Percentiles rank a stretch among this genome's conserved stretches.
phyloP scores from a whole-genome alignment of 345 rosid genomes.

The Hevea brasiliensis region DNA sequence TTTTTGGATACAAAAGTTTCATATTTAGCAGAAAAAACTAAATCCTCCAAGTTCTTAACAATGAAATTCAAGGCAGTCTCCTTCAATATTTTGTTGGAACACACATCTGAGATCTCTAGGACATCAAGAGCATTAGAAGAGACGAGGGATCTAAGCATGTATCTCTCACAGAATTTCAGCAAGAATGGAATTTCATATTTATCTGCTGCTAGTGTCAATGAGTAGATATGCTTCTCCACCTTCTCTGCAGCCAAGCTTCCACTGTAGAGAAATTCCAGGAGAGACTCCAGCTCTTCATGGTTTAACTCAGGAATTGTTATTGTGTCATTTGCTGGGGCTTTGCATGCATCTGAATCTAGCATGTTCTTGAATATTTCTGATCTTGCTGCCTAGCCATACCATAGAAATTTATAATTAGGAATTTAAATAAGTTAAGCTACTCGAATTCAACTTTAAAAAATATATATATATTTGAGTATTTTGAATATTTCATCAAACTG shows the following conservation, averaged over 20 bases:
- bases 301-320: constrained; percentile 59
- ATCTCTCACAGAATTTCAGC: constrained; percentile 56
- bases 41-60: constrained; percentile 57
- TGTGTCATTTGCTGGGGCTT: constrained; percentile 52
- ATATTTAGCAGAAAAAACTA: constrained; percentile 54
- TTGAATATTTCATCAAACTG: no score
- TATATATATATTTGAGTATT: no score
- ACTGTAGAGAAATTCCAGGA: constrained; percentile 73
- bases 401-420: no score
- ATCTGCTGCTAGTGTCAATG: constrained; percentile 63
- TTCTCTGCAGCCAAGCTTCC: constrained; percentile 53
- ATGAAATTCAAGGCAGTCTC: constrained; percentile 55
- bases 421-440: no score
- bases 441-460: no score
- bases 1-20: constrained; percentile 61
- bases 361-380: constrained; percentile 76
- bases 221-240: constrained; percentile 51
- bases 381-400: constrained; percentile 58
- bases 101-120: constrained; percentile 60
- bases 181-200: constrained; percentile 71
- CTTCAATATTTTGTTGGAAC: constrained; percentile 50
- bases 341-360: constrained; percentile 65
- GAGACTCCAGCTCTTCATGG: constrained; percentile 65
- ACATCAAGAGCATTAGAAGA: constrained; percentile 55
- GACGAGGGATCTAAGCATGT: constrained; percentile 50